Percentiles rank a stretch among this genome's conserved stretches.
phyloP scores from a whole-genome alignment of 164 flowering plant genomes.

The Nymphaea thermarum region DNA sequence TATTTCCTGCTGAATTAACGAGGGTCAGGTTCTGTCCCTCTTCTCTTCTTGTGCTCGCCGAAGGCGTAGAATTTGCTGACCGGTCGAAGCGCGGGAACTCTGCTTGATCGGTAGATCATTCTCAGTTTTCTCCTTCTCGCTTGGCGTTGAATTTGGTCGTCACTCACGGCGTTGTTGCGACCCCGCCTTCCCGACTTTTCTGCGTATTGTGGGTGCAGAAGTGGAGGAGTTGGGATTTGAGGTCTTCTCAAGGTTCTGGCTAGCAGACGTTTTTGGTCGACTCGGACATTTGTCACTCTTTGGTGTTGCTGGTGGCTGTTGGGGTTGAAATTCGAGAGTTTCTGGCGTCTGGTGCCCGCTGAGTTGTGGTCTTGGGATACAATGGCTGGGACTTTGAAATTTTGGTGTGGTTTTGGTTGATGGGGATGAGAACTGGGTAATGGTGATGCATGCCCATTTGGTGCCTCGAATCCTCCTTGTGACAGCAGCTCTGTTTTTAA shows the following conservation, averaged over 20 bases:
- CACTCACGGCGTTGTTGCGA: neutral
- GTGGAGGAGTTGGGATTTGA: neutral
- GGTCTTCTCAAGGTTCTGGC: neutral
- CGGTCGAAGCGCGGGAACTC: neutral
- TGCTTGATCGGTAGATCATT: neutral
- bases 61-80: conserved; percentile 1
- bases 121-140: neutral
- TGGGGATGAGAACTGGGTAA: neutral
- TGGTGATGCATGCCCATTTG: neutral
- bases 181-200: neutral
- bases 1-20: neutral
- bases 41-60: neutral
- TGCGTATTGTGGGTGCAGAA: neutral
- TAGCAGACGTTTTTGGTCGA: no score
- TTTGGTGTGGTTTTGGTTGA: neutral
- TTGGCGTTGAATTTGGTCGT: neutral
- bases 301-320: neutral
- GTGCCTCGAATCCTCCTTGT: neutral
- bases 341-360: neutral
- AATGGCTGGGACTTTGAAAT: neutral
- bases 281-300: no score
- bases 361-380: neutral
- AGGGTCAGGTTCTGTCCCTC: conserved; percentile 3
- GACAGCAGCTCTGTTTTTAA: no score
- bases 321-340: neutral